Base-by-base conservation (phyloP, 2,329 filamentous ascomycete species). In the Monosporascus sp. region DNA sequence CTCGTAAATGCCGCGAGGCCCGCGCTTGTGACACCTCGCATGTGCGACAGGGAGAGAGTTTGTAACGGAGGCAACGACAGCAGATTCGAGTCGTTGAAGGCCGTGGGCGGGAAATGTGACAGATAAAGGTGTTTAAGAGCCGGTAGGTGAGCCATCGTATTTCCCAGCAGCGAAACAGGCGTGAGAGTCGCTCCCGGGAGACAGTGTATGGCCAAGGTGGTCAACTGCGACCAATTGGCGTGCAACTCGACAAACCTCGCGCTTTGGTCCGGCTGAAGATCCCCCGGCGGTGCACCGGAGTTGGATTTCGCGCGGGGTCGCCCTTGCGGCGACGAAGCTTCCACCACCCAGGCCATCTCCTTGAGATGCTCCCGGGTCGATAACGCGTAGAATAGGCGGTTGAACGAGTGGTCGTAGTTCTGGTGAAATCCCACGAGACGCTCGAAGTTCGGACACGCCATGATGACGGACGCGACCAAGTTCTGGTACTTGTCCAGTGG, bases 361-460 rank as follows among this genome's bases (percentile, higher is more conserved):
- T 74, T 78, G 14, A 87, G 70, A 14, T 78, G 76, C 24, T 62
- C 65, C 26, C 84, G 72, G 0, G 82, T 83, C 7, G 81, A 81
- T 18, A 87, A 64, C 0, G 84, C 82, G 55, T 87, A 78, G 53
- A 81, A 78, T 9, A 84, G 70, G 47, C 78, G 76, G 63, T 74
- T 79, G 60, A 80, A 84, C 1, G 75, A 73, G 65, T 84, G 79
- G 51, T 79, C 72, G 62, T 85, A 84, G 3, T 69, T 66, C 2
- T 77, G 74, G 51, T 80, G 74, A 40, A 80, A 78, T 0, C 83
- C 82, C 11, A 75, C 69, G 7, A 87, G 69, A 49, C 75, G 73
- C 67, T 87, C 83, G 11, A 87, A 70, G 58, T 86, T 86, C 2
- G 84, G 84, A 53, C 83, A 87, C 0, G 81, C 78, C 82, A 85